Conservation (phyloP, 2,329 filamentous ascomycete genomes). For the Aureobasidium sp. region DNA sequence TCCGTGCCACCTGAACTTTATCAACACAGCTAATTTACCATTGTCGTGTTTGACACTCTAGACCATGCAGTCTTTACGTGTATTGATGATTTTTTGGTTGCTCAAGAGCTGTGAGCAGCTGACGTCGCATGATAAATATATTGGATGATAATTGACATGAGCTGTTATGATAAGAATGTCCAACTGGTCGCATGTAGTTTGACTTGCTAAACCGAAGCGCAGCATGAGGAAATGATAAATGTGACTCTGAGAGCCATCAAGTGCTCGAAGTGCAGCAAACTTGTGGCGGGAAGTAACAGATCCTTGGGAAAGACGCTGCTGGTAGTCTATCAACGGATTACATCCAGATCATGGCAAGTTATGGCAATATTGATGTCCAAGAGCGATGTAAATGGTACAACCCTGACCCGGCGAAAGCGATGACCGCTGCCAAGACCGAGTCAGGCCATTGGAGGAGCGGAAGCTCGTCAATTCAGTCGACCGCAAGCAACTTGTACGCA, state of each 20-base stretch:
- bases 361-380: not conserved
- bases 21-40: not conserved
- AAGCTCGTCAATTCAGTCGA: not conserved
- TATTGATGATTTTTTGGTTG: not conserved
- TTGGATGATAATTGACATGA: not conserved
- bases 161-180: not conserved
- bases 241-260: not conserved
- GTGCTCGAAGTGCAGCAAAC: too few relatives aligned
- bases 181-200: not conserved
- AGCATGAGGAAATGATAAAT: not conserved
- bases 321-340: not conserved
- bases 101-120: not conserved
- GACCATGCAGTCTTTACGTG: not conserved
- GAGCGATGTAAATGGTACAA: not conserved
- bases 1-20: constrained; percentile 4
- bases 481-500: constrained; percentile 1
- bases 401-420: not conserved
- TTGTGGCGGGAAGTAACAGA: too few relatives aligned
- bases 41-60: not conserved
- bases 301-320: too few relatives aligned
- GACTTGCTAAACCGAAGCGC: too few relatives aligned
- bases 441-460: constrained; percentile 1
- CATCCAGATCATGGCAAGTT: not conserved
- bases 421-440: not conserved
- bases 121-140: not conserved